Conservation (phyloP, 78 protist genomes). For the Trichosphaerium sp. region DNA sequence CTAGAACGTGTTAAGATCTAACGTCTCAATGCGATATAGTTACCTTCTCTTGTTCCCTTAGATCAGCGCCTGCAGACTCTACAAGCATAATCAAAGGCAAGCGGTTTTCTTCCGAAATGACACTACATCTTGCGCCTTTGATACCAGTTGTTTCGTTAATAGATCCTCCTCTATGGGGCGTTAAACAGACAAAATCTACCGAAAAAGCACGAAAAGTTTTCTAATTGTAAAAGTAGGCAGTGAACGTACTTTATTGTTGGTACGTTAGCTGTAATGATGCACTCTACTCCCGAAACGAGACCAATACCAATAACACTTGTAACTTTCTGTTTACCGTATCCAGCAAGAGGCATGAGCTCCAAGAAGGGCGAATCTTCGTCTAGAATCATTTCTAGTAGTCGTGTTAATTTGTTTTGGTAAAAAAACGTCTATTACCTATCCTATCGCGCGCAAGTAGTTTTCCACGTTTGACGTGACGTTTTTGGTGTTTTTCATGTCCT, state of each 20-base stretch:
- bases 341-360: slow-evolving; percentile 18
- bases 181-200: too few relatives aligned
- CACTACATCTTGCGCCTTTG: background rate
- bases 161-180: too few relatives aligned
- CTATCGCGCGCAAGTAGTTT: too few relatives aligned
- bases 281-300: background rate
- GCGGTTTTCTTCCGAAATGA: background rate
- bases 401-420: too few relatives aligned
- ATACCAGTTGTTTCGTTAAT: background rate
- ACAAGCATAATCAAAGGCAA: background rate
- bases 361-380: slow-evolving; percentile 28
- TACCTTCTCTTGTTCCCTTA: slow-evolving; percentile 1
- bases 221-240: background rate
- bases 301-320: slow-evolving; percentile 9
- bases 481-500: too few relatives aligned
- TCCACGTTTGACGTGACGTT: too few relatives aligned
- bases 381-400: slow-evolving; percentile 2
- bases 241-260: slow-evolving; percentile 6
- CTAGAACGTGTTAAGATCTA: too few relatives aligned
- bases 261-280: background rate
- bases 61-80: slow-evolving; percentile 22
- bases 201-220: background rate
- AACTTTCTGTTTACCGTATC: background rate
- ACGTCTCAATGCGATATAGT: too few relatives aligned
- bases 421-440: too few relatives aligned